Base-by-base conservation (phyloP, 192 early-diverging fungal genomes). In the Backusella liffmaniae region DNA sequence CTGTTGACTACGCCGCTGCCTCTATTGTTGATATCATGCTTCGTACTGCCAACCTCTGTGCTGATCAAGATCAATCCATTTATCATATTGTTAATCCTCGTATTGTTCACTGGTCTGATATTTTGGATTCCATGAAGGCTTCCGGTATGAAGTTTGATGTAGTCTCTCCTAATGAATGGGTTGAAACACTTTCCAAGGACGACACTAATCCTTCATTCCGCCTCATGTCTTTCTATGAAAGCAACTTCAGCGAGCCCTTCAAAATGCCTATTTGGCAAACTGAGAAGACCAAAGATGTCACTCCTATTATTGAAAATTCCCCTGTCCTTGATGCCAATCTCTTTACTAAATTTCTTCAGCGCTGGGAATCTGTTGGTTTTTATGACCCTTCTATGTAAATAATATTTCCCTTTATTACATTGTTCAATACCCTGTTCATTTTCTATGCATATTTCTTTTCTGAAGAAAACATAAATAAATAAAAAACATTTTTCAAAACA, bases 21-120 rank as follows among this genome's bases (percentile, higher is more conserved):
- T 37, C 73, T 4, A 82, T 82, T 67, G 36, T 3, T 10, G 80
- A 82, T 18, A 75, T 82, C 5, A 76, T 78, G 56, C 16, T 75
- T 51, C 41, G 46, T 5, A 70, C 70, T 10, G 42, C 41, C 5
- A 68, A 75, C 26, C 21, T 32, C 2, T 16, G 34, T 32, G 68
- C 59, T 7, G 34, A 53, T 18, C 3, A 9, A 10, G 26, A 37
- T 9, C 44, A 72, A 37, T 72, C 73, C 10, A 36, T 78, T 1
- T 76, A 71, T 32, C 77, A 81, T 44, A 77, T 82, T 41, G 73
- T 82, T 1, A 82, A 75, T 23, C 80, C 80, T 30, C 70, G 68
- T 8, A 30, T 42, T 21, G 30, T 75, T 16, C 41, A 36, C 32
- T 82, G 80, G 80, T 59, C 16, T 5, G 59, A 75, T 12, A 30